Conservation (phyloP, 1,284 basidiomycete genomes). For the Phlebopus sp. region DNA sequence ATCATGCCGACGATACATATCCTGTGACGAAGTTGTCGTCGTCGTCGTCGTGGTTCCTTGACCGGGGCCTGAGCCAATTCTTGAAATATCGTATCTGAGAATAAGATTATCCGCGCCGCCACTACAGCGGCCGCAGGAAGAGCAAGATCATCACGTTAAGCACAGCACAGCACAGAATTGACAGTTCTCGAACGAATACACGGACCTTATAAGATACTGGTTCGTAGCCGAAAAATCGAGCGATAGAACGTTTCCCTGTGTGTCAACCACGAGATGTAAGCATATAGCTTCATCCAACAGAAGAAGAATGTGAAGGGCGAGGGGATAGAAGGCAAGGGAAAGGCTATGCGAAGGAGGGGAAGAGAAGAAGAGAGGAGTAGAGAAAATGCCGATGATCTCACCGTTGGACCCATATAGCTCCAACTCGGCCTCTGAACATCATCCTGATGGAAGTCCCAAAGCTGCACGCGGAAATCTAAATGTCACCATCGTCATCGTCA, state of each 20-base stretch:
- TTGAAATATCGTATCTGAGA: constrained; percentile 53
- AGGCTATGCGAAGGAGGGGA: no score
- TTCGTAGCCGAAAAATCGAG: constrained; percentile 66
- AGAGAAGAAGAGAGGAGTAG: background rate
- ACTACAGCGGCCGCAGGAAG: constrained; percentile 33
- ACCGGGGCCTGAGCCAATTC: constrained; percentile 10
- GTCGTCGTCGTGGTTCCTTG: constrained; percentile 1
- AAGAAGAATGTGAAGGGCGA: no score
- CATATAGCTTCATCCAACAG: constrained; percentile 25
- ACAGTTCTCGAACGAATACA: constrained; percentile 10
- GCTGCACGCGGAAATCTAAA: constrained; percentile 55
- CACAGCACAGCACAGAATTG: background rate
- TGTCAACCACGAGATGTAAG: constrained; percentile 12
- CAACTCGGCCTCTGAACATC: constrained; percentile 46
- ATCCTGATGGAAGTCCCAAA: constrained; percentile 74
- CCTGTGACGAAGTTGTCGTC: constrained; percentile 15
- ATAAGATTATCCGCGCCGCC: constrained; percentile 61
- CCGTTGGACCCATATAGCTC: constrained; percentile 49
- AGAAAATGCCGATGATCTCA: constrained; percentile 27
- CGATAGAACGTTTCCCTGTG: constrained; percentile 64
- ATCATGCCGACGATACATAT: constrained; percentile 32
- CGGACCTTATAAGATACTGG: constrained; percentile 62
- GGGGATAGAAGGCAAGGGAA: no score
- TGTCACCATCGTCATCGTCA: background rate
- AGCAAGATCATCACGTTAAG: constrained; percentile 2